Evolutionary conservation across 2,329 filamentous ascomycete genomes (phyloP).

Genomic region (Ophiostoma ulmi): DNA sequence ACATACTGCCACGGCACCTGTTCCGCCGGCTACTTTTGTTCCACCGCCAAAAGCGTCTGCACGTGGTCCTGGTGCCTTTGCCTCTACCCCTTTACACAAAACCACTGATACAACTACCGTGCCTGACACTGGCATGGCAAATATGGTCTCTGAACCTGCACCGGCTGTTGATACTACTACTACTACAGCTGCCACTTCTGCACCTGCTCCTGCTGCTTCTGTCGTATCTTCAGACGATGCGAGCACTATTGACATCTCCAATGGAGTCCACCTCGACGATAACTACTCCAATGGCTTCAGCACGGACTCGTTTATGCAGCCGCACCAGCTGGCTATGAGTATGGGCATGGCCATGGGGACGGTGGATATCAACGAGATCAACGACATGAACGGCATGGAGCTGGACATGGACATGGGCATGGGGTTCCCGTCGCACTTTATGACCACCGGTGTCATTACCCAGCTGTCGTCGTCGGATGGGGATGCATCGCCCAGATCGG

Average conservation of each 20-base stretch:
- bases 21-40: not conserved
- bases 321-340: conserved; percentile 37
- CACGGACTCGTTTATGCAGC: conserved; percentile 18
- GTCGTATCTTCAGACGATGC: not conserved
- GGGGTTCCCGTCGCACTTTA: not conserved
- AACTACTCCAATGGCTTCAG: not conserved
- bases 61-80: not conserved
- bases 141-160: not conserved
- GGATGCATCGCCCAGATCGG: conserved; percentile 27
- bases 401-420: conserved; percentile 19
- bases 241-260: not conserved
- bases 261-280: not conserved
- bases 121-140: not conserved
- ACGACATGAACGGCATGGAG: conserved; percentile 26
- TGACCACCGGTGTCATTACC: conserved; percentile 13
- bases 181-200: not conserved
- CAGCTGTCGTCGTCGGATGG: conserved; percentile 28
- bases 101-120: not conserved
- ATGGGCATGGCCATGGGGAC: conserved; percentile 41
- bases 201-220: not conserved
- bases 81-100: not conserved
- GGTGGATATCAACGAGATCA: not conserved
- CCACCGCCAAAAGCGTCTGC: not conserved
- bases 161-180: not conserved
- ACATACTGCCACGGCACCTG: not conserved